Evolutionary conservation across 2,329 filamentous ascomycete species (phyloP).

Genomic region (Talaromyces sp.): DNA sequence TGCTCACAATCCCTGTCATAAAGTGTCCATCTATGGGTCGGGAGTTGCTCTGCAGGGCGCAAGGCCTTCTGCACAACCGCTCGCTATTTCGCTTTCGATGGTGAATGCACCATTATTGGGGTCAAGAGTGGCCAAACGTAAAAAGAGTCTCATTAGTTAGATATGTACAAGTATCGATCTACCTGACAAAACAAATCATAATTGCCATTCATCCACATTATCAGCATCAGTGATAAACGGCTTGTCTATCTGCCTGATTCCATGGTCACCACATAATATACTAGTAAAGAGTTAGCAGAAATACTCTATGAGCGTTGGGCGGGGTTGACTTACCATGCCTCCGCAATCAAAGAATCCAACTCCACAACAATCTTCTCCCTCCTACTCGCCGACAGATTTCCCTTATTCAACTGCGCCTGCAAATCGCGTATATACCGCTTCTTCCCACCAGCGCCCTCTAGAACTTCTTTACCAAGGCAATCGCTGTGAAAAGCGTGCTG

Average conservation of each 20-base stretch:
- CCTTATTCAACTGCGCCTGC: slow-evolving; percentile 77
- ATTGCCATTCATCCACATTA: slow-evolving; percentile 74
- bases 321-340: slow-evolving; percentile 66
- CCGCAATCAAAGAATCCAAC: slow-evolving; percentile 85
- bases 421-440: slow-evolving; percentile 78
- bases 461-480: slow-evolving; percentile 79
- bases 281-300: slow-evolving; percentile 43
- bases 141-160: no score
- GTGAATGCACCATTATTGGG: no score
- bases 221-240: slow-evolving; percentile 77
- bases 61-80: no score
- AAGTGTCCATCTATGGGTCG: no score
- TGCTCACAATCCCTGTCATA: no score
- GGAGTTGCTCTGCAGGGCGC: no score
- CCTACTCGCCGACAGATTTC: slow-evolving; percentile 64
- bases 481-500: slow-evolving; percentile 98
- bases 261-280: slow-evolving; percentile 90
- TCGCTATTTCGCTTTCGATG: no score
- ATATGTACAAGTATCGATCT: background rate
- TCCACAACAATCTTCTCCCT: slow-evolving; percentile 82
- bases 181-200: slow-evolving; percentile 42
- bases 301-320: background rate
- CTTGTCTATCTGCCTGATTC: slow-evolving; percentile 90
- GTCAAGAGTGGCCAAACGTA: no score
- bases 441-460: slow-evolving; percentile 76